phyloP scores from a whole-genome alignment of 306 rosid species.

The Dryas drummondii region DNA sequence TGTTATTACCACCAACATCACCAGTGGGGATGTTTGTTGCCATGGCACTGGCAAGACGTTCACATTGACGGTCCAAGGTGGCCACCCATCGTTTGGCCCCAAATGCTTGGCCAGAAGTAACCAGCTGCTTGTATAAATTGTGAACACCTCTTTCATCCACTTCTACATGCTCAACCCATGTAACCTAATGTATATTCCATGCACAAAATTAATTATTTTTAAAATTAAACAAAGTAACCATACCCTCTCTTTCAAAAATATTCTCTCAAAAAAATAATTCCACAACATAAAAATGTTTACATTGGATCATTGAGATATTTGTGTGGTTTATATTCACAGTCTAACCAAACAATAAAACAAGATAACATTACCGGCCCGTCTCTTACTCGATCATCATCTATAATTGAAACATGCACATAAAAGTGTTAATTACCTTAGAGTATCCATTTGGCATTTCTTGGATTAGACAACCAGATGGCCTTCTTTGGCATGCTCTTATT shows the following conservation, averaged over 20 bases:
- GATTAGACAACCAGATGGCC: constrained; percentile 94
- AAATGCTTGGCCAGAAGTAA: constrained; percentile 78
- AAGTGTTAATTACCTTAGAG: constrained; percentile 53
- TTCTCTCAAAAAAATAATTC: too few relatives aligned
- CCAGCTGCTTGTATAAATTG: constrained; percentile 81
- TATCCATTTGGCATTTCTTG: constrained; percentile 98
- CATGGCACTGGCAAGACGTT: constrained; percentile 91
- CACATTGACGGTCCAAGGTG: constrained; percentile 86
- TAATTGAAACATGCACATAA: not conserved
- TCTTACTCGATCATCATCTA: too few relatives aligned
- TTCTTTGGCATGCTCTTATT: constrained; percentile 59
- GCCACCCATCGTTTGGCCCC: constrained; percentile 98
- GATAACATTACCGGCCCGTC: too few relatives aligned
- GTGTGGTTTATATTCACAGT: too few relatives aligned
- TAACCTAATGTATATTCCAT: constrained; percentile 45
- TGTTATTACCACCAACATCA: constrained; percentile 73
- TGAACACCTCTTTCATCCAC: constrained; percentile 94
- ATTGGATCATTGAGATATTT: too few relatives aligned
- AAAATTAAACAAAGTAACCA: not conserved
- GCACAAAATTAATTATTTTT: not conserved
- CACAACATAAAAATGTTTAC: too few relatives aligned
- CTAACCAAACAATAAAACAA: too few relatives aligned
- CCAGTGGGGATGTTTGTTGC: constrained; percentile 78
- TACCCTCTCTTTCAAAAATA: too few relatives aligned
- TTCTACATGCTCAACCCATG: constrained; percentile 94